These are phyloP conservation scores for Pseudocercospora macadamiae DNA, from an alignment of 2,329 filamentous ascomycete species.

Conservation along the genomic window DNA sequence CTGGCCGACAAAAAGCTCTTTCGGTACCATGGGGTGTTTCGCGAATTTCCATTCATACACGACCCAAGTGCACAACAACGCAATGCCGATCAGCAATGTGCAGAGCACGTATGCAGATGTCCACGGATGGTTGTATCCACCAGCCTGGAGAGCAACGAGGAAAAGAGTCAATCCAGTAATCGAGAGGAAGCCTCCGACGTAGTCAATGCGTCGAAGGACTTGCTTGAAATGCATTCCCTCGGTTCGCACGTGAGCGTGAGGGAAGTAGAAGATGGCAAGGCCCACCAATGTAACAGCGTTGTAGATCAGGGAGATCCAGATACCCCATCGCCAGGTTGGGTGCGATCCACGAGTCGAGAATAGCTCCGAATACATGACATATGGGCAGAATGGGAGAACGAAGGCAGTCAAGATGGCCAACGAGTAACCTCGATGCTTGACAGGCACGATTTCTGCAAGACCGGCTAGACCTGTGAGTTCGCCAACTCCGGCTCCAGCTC, in stretches of 20 bases:
- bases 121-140: constrained; percentile 46
- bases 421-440: constrained; percentile 30
- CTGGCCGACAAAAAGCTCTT: constrained; percentile 35
- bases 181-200: constrained; percentile 54
- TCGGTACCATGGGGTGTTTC: constrained; percentile 44
- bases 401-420: constrained; percentile 31
- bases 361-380: constrained; percentile 64
- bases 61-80: constrained; percentile 39
- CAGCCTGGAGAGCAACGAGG: constrained; percentile 45
- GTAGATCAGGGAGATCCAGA: constrained; percentile 38
- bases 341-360: constrained; percentile 44
- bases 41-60: constrained; percentile 45
- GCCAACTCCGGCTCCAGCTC: constrained; percentile 67
- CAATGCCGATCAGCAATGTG: constrained; percentile 41
- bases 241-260: constrained; percentile 51
- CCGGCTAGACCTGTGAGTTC: constrained; percentile 70
- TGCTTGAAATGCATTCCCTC: constrained; percentile 45
- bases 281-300: constrained; percentile 29
- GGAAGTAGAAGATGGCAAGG: constrained; percentile 54
- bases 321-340: constrained; percentile 56
- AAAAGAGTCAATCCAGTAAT: constrained; percentile 54
- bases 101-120: constrained; percentile 42
- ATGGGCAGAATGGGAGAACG: constrained; percentile 63
- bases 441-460: constrained; percentile 32
- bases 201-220: constrained; percentile 53